phyloP scores from a whole-genome alignment of 805 yeast species.

The Barnettozyma californica region DNA sequence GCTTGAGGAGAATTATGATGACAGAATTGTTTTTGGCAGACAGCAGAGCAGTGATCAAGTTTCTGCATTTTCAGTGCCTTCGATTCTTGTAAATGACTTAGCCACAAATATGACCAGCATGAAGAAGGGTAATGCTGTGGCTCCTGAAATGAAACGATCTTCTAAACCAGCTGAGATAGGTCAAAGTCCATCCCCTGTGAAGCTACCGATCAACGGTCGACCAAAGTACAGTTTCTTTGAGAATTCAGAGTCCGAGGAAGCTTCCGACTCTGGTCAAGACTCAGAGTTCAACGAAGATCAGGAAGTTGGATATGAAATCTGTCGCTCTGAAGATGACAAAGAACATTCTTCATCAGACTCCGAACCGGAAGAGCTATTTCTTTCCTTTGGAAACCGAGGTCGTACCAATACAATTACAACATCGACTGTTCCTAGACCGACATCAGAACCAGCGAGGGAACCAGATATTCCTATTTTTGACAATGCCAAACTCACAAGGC shows the following conservation, averaged over 20 bases:
- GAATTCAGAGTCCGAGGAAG: constrained; percentile 13
- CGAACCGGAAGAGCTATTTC: constrained; percentile 5
- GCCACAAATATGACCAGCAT: background rate
- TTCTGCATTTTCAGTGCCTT: constrained; percentile 15
- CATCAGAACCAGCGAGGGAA: background rate
- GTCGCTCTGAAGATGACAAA: constrained; percentile 3
- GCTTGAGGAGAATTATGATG: constrained; percentile 7
- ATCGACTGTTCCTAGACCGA: constrained; percentile 2
- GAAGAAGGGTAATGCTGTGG: background rate
- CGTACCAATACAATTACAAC: constrained; percentile 19
- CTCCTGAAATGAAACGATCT: background rate
- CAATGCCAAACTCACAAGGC: constrained; percentile 2
- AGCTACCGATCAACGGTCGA: constrained; percentile 7
- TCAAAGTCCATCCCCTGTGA: background rate
- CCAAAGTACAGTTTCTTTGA: constrained; percentile 25
- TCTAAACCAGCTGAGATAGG: background rate
- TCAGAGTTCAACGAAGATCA: background rate
- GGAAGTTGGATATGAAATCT: constrained; percentile 35
- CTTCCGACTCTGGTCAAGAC: constrained; percentile 3
- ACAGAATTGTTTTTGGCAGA: constrained; percentile 10
- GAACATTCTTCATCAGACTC: background rate
- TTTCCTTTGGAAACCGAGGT: constrained; percentile 14
- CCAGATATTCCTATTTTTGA: background rate
- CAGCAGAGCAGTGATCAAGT: constrained; percentile 6
- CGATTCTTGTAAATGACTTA: constrained; percentile 10